These are phyloP conservation scores for Hypoxylon fragiforme DNA, from an alignment of 495 filamentous ascomycete genomes.

Conservation along the genomic window DNA sequence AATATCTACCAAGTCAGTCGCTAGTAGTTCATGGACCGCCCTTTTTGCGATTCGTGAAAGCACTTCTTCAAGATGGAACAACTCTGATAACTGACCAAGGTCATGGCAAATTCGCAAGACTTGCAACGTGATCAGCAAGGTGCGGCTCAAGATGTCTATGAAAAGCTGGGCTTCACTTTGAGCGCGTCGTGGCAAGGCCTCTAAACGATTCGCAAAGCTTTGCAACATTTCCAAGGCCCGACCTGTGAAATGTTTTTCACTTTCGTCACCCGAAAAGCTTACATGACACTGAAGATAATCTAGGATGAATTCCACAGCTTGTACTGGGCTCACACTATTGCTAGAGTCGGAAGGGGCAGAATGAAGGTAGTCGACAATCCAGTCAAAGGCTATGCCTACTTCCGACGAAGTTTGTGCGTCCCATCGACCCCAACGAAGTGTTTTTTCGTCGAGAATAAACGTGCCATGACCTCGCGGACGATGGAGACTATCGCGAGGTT, in stretches of 20 bases:
- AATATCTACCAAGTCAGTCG: conserved; percentile 54
- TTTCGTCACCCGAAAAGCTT: conserved; percentile 35
- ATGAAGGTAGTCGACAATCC: conserved; percentile 51
- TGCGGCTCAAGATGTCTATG: conserved; percentile 36
- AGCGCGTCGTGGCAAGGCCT: conserved; percentile 18
- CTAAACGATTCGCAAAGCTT: conserved; percentile 42
- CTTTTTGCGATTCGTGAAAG: conserved; percentile 43
- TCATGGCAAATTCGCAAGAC: conserved; percentile 41
- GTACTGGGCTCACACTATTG: conserved; percentile 12
- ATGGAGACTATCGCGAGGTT: conserved; percentile 30
- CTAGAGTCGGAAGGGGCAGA: conserved; percentile 3
- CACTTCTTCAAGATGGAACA: conserved; percentile 47
- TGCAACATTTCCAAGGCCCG: conserved; percentile 51
- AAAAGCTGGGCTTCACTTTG: conserved; percentile 17
- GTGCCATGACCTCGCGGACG: conserved; percentile 31
- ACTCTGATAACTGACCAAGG: conserved; percentile 31
- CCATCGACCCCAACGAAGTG: conserved; percentile 69
- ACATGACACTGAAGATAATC: conserved; percentile 45
- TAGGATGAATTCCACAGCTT: conserved; percentile 46
- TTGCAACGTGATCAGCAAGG: conserved; percentile 35
- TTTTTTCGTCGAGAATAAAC: conserved; percentile 54
- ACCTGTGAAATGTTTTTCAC: conserved; percentile 44
- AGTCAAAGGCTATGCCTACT: conserved; percentile 61
- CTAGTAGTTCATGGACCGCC: conserved; percentile 48
- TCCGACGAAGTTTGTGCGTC: conserved; percentile 70